phyloP scores from a whole-genome alignment of 2,329 filamentous ascomycete species.

The Ascochyta fabae region DNA sequence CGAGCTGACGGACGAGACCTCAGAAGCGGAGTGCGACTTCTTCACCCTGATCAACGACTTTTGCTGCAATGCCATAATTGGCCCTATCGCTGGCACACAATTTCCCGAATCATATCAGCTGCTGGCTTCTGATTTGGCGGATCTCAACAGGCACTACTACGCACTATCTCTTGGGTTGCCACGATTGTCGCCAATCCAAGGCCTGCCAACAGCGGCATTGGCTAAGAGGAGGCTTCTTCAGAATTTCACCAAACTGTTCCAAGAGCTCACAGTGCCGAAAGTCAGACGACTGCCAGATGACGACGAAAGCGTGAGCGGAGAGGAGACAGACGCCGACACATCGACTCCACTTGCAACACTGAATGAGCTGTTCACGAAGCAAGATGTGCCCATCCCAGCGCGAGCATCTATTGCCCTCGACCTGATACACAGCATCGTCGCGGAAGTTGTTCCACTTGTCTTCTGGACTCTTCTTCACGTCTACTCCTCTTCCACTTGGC shows the following conservation, averaged over 20 bases:
- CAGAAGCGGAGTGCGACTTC: constrained; percentile 56
- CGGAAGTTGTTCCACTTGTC: constrained; percentile 39
- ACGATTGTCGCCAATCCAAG: constrained; percentile 61
- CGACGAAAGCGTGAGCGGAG: constrained; percentile 44
- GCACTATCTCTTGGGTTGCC: constrained; percentile 63
- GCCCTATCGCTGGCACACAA: constrained; percentile 59
- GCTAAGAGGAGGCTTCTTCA: constrained; percentile 43
- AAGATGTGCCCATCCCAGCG: constrained; percentile 34
- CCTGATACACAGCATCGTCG: constrained; percentile 36
- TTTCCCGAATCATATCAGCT: constrained; percentile 55
- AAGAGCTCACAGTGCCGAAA: constrained; percentile 37
- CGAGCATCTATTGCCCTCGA: constrained; percentile 42
- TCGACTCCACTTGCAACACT: constrained; percentile 41
- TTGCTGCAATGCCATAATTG: constrained; percentile 58
- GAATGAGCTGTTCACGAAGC: constrained; percentile 39
- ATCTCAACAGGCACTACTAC: constrained; percentile 61
- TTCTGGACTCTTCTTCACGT: constrained; percentile 46
- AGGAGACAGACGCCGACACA: constrained; percentile 43
- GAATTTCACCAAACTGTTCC: constrained; percentile 36
- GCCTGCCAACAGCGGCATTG: constrained; percentile 43
- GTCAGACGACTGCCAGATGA: constrained; percentile 37
- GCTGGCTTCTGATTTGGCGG: constrained; percentile 61
- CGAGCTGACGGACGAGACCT: constrained; percentile 49
- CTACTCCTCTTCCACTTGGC: constrained; percentile 24
- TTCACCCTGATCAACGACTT: constrained; percentile 62